A percentile compares a stretch with the other conserved stretches of the same genome.
Conservation (phyloP, 148 eudicot species). For the Amaranthus hypochondriacus region DNA sequence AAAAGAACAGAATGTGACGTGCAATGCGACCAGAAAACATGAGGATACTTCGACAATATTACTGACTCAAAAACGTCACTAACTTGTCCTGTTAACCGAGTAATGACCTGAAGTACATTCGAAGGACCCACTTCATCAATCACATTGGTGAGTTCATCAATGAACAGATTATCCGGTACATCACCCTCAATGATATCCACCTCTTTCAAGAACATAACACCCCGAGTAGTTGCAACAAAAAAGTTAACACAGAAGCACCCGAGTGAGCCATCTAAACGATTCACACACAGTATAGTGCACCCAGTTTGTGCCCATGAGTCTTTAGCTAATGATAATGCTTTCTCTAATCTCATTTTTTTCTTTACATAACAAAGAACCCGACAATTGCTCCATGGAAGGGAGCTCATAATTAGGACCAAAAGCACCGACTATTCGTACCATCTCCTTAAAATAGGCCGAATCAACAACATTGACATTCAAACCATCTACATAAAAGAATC, state of each 20-base stretch:
- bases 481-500: conserved; percentile 36
- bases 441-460: conserved; percentile 34
- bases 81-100: conserved; percentile 34
- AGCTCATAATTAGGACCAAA: conserved; percentile 36
- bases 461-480: conserved; percentile 27
- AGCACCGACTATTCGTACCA: conserved; percentile 25
- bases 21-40: conserved; percentile 48
- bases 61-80: conserved; percentile 37
- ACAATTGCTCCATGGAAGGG: conserved; percentile 31
- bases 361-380: conserved; percentile 29
- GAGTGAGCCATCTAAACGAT: conserved; percentile 32
- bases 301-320: conserved; percentile 39
- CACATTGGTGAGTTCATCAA: conserved; percentile 27
- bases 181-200: conserved; percentile 33
- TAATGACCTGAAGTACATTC: conserved; percentile 36
- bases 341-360: conserved; percentile 37
- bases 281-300: conserved; percentile 39
- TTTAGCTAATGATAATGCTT: conserved; percentile 25
- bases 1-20: conserved; percentile 34
- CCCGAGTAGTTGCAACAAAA: conserved; percentile 38
- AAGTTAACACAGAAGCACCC: conserved; percentile 42
- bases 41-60: conserved; percentile 32
- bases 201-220: conserved; percentile 37
- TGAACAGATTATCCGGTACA: conserved; percentile 29
- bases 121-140: conserved; percentile 34